Conservation (phyloP, 1,139 yeast species). For the Pichia inconspicua region DNA sequence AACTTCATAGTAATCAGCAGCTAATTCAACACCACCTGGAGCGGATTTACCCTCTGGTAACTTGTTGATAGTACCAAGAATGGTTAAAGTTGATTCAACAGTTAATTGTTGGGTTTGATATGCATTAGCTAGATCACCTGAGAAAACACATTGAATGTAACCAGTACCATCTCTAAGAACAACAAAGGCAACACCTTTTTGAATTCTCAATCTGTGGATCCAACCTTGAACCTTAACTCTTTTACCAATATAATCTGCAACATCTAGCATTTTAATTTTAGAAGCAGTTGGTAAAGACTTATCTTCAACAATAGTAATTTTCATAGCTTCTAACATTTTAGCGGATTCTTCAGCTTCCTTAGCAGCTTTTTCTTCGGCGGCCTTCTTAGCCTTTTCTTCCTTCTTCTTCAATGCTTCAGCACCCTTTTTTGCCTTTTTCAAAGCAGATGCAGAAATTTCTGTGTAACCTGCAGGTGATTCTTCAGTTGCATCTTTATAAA, state of each 20-base stretch:
- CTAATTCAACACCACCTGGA: slow-evolving; percentile 94
- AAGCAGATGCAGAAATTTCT: slow-evolving; percentile 85
- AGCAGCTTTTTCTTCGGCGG: slow-evolving; percentile 51
- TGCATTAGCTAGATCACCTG: slow-evolving; percentile 90
- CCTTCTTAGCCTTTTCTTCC: slow-evolving; percentile 69
- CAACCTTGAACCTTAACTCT: slow-evolving; percentile 85
- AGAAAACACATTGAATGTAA: slow-evolving; percentile 73
- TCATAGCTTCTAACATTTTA: slow-evolving; percentile 68
- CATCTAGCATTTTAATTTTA: slow-evolving; percentile 54
- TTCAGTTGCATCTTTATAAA: slow-evolving; percentile 52
- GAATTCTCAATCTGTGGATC: slow-evolving; percentile 90
- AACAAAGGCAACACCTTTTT: slow-evolving; percentile 85
- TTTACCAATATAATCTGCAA: slow-evolving; percentile 44
- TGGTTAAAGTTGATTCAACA: slow-evolving; percentile 71
- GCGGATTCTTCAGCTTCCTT: slow-evolving; percentile 62
- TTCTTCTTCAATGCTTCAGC: slow-evolving; percentile 88
- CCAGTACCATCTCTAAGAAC: slow-evolving; percentile 96
- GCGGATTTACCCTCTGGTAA: slow-evolving; percentile 96
- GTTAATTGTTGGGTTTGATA: slow-evolving; percentile 79
- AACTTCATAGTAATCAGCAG: slow-evolving; percentile 81
- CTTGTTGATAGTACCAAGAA: slow-evolving; percentile 73
- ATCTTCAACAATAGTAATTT: slow-evolving; percentile 70
- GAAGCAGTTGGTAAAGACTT: slow-evolving; percentile 60
- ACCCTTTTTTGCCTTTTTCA: slow-evolving; percentile 95
- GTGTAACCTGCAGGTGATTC: slow-evolving; percentile 52